Evolutionary conservation across 2,329 filamentous ascomycete genomes (phyloP).

Genomic region (Trichoderma arundinaceum): DNA sequence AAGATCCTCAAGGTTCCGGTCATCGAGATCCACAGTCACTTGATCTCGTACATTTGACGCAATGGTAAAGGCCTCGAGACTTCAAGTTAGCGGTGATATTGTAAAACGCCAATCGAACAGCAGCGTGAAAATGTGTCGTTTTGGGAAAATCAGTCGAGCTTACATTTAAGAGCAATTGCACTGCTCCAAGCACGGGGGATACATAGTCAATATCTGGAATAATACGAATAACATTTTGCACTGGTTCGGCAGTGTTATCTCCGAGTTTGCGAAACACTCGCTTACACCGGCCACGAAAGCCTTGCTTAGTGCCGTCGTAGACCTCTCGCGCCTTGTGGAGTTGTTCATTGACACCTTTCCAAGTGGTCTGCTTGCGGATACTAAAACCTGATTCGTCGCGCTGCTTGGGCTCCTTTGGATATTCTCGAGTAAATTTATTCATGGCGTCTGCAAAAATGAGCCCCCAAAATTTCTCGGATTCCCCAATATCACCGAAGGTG

Average conservation of each 20-base stretch:
- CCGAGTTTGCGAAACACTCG: slow-evolving; percentile 4
- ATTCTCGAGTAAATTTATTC: neutral
- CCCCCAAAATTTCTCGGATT: slow-evolving; percentile 21
- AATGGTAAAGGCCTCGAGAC: neutral
- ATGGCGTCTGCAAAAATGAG: slow-evolving; percentile 10
- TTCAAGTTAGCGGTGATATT: neutral
- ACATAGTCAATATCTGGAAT: slow-evolving; percentile 21
- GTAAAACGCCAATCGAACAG: too few species aligned
- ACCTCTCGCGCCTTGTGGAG: slow-evolving; percentile 21
- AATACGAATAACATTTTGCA: neutral
- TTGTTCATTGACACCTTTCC: slow-evolving; percentile 20
- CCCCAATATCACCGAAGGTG: slow-evolving; percentile 11
- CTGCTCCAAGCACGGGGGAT: slow-evolving; percentile 13
- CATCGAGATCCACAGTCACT: slow-evolving; percentile 3
- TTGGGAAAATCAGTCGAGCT: neutral
- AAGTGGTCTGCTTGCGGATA: slow-evolving; percentile 15
- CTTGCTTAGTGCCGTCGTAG: slow-evolving; percentile 17
- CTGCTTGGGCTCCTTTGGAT: slow-evolving; percentile 2
- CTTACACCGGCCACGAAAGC: slow-evolving; percentile 19
- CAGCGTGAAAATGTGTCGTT: neutral
- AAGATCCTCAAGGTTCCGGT: neutral
- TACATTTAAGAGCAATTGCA: slow-evolving; percentile 20
- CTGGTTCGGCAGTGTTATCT: slow-evolving; percentile 15
- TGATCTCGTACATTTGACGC: slow-evolving; percentile 14
- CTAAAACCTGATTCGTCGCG: slow-evolving; percentile 14